Evolutionary conservation across 2,329 filamentous ascomycete species (phyloP), one percentile per base, ranked within the genome.

Genomic region (Diaporthe velutina): DNA sequence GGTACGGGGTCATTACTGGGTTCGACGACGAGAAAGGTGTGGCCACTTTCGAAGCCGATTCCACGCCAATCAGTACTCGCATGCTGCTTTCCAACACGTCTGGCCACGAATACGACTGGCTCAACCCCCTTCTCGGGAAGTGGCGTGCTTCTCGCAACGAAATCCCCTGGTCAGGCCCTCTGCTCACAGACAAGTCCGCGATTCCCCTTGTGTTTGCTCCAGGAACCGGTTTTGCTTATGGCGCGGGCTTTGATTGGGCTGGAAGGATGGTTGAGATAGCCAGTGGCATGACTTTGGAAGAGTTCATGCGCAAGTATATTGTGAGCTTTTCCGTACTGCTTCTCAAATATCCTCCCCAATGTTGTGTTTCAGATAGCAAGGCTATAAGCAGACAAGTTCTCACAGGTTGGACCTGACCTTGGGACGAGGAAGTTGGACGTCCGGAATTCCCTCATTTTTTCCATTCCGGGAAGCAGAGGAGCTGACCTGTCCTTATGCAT

Each of bases 51-150:
- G 78, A 78, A 7, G 74, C 79, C 19, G 79, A 82, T 9, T 70
- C 58, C 7, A 78, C 79, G 0, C 80, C 82, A 13, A 84, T 90
- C 66, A 88, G 86, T 7, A 79, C 88, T 7, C 81, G 83, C 22
- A 84, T 86, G 66, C 81, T 90, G 4, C 81, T 90, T 2, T 85
- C 84, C 2, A 88, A 89, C 77, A 85, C 84, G 35, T 83, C 85
- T 0, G 88, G 88, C 4, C 76, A 81, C 1, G 79, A 77, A 6
- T 89, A 89, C 78, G 80, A 82, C 57, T 84, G 84, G 68, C 64
- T 84, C 28, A 66, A 81, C 64, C 40, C 75, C 58, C 8, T 42
- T 6, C 7, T 75, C 58, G 70, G 70, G 15, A 77, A 78, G 28
- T 81, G 79, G 79, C 78, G 79, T 1, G 75, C 74, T 4, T 80